Base-by-base conservation (phyloP, 2,329 filamentous ascomycete genomes). In the Colletotrichum sp. region DNA sequence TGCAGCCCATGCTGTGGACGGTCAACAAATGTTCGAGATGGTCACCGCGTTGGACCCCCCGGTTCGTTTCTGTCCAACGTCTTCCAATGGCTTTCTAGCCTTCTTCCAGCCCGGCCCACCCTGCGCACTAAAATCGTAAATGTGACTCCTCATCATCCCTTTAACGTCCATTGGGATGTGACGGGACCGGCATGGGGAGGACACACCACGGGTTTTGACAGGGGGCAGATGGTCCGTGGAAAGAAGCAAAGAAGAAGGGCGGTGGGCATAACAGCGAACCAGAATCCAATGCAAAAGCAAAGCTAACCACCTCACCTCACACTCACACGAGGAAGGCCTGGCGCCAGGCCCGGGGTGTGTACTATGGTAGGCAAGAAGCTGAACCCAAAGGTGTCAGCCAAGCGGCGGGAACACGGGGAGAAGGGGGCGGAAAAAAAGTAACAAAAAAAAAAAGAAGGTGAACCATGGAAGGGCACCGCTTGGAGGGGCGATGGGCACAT, bases 231-330 rank as follows among this genome's bases (percentile, higher is more conserved):
- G 48, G 64, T 21, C 43, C 43, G 56, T 69, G 66, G 56, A 16
- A 73, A 64, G 73, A 75, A 75, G 73, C 69, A 73, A 65, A 69
- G 52, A 75, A 75, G 61, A 75, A 75, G 55, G 72, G 73, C 73
- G 73, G 73, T 75, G 73, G 73, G 14, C 70, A 30, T 73, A 73
- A 68, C 63, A 68, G 43, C 66, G 34, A 63, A 59, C 58, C 62
- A 61, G 43, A 58, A 43, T 43, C 38, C 38, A 13, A 69, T 69
- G 70, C 56, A 73, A 69, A 73, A 69, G 73, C 69, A 75, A 73
- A 73, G 63, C 56, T 68, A 73, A 68, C 63, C 48, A 52, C 52
- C 63, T 52, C 69, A 72, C 56, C 38, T 66, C 38, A 32, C 55
- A 48, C 24, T 73, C 12, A 55, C 73, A 73, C 34, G 36, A 58